phyloP scores from a whole-genome alignment of 1,284 basidiomycete genomes.

The Malassezia arunalokei region DNA sequence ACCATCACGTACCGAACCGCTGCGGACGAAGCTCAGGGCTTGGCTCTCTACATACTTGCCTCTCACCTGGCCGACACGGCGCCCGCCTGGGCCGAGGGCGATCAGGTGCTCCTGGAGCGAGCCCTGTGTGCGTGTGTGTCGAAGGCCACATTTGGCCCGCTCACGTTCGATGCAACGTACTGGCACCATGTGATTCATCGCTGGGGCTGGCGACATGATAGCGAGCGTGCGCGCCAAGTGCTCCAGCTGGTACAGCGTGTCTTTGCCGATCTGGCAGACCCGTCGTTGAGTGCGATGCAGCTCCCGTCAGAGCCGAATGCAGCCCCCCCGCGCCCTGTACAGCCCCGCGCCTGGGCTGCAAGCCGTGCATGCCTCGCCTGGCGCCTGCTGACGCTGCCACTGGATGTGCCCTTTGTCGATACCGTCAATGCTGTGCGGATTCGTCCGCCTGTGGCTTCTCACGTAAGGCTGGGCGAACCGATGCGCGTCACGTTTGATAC shows the following conservation, averaged over 20 bases:
- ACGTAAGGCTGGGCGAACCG: not conserved
- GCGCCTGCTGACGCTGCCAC: constrained; percentile 6
- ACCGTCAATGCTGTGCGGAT: constrained; percentile 3
- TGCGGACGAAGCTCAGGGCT: constrained; percentile 22
- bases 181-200: not conserved
- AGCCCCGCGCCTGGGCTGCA: not conserved
- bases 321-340: not conserved
- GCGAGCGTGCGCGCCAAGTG: not conserved
- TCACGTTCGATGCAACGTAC: not conserved
- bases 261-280: not conserved
- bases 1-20: constrained; percentile 24
- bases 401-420: constrained; percentile 10
- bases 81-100: constrained; percentile 17
- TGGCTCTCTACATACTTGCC: constrained; percentile 2
- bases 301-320: not conserved
- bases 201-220: constrained; percentile 6
- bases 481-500: not conserved
- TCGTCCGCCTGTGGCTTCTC: not conserved
- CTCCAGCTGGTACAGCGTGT: not conserved
- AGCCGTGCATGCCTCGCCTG: not conserved
- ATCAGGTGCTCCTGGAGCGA: not conserved
- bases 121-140: not conserved
- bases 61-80: not conserved
- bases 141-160: not conserved
- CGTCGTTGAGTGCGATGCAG: not conserved